Percentiles rank a stretch among this genome's conserved stretches.
These are phyloP conservation scores for Monosporascus cannonballus DNA, from an alignment of 2,329 filamentous ascomycete species.

Conservation along the genomic window DNA sequence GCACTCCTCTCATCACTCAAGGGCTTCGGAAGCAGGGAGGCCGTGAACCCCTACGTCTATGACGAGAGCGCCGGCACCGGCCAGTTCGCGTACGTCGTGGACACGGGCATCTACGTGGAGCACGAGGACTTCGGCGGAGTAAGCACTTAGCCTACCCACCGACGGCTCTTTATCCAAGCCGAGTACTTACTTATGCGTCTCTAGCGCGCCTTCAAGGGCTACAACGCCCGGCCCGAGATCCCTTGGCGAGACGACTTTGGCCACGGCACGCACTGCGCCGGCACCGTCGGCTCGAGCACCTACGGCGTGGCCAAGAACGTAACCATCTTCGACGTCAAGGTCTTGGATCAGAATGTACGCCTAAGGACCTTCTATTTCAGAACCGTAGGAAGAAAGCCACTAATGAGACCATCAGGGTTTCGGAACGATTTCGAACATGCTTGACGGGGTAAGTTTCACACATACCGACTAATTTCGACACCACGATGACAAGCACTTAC, in stretches of 20 bases:
- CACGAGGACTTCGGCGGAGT: slow-evolving; percentile 22
- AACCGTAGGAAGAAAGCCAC: slow-evolving; percentile 4
- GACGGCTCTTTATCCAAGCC: too few species aligned
- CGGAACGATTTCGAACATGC: not conserved
- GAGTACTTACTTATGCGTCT: not conserved
- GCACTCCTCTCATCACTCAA: slow-evolving; percentile 9
- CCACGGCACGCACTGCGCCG: slow-evolving; percentile 31
- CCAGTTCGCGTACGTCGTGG: slow-evolving; percentile 35
- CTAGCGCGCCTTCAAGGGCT: slow-evolving; percentile 7
- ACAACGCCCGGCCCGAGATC: slow-evolving; percentile 11
- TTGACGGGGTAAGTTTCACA: not conserved
- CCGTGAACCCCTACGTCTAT: slow-evolving; percentile 15
- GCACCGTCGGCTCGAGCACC: slow-evolving; percentile 10
- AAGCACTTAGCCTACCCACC: not conserved
- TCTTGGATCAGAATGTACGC: slow-evolving; percentile 10
- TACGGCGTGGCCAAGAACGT: slow-evolving; percentile 18
- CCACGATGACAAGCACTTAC: too few species aligned
- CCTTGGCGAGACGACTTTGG: slow-evolving; percentile 19
- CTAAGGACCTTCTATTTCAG: slow-evolving; percentile 6
- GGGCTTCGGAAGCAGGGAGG: slow-evolving; percentile 10
- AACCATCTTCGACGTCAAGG: slow-evolving; percentile 13
- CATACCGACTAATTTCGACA: too few species aligned
- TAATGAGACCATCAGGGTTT: slow-evolving; percentile 7
- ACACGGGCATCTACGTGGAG: slow-evolving; percentile 33
- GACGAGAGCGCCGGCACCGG: slow-evolving; percentile 16